Evolutionary conservation across 495 filamentous ascomycete genomes (phyloP).

Genomic region (Trichoderma reesei): DNA sequence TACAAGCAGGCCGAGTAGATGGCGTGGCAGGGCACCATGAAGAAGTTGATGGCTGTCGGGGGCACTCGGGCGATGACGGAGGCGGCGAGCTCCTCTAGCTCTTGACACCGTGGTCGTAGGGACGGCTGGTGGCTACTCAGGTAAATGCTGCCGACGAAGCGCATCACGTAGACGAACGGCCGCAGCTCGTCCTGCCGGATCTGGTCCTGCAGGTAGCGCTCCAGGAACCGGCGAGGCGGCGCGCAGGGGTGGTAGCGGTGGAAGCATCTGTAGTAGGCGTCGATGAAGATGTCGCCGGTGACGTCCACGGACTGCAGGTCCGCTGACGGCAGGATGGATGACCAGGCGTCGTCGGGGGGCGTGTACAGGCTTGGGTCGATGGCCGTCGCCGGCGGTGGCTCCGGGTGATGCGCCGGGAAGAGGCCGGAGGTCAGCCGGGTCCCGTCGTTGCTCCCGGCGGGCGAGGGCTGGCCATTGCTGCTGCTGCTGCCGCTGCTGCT

Average conservation of each 20-base stretch:
- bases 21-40: constrained; percentile 52
- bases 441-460: constrained; percentile 17
- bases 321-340: neutral
- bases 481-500: too few species aligned
- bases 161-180: constrained; percentile 40
- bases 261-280: constrained; percentile 53
- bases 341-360: constrained; percentile 31
- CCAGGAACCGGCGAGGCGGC: constrained; percentile 31
- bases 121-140: constrained; percentile 11
- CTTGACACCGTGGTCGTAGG: constrained; percentile 22
- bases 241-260: constrained; percentile 60
- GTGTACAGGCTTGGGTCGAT: constrained; percentile 41
- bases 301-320: neutral
- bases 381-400: neutral
- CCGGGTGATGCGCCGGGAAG: too few species aligned
- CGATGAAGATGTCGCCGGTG: constrained; percentile 35
- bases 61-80: constrained; percentile 24
- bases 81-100: constrained; percentile 26
- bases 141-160: constrained; percentile 45
- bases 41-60: constrained; percentile 39
- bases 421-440: too few species aligned
- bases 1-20: constrained; percentile 56
- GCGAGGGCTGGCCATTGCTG: constrained; percentile 12
- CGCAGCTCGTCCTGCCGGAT: constrained; percentile 15
- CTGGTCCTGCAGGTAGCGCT: neutral